phyloP scores from a whole-genome alignment of 176 grass and related monocot species.

The Aegilops tauschii region DNA sequence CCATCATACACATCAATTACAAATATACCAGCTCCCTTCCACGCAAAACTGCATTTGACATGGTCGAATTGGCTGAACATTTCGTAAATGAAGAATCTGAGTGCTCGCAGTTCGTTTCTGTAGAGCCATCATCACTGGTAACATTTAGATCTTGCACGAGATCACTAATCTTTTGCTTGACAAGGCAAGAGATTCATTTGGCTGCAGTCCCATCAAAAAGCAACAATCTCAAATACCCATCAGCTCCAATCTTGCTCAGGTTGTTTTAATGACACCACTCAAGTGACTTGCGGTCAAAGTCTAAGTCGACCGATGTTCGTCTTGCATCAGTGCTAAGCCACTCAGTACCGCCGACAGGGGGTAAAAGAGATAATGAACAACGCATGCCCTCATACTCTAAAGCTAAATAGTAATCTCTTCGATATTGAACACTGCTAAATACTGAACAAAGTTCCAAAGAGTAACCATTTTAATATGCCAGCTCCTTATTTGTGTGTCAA shows the following conservation, averaged over 20 bases:
- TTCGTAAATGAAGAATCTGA: conserved; percentile 1
- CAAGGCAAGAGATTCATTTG: conserved; percentile 34
- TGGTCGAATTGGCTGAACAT: conserved; percentile 30
- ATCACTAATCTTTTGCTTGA: conserved; percentile 43
- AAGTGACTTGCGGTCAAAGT: conserved; percentile 83
- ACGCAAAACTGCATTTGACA: conserved; percentile 15
- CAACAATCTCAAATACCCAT: conserved; percentile 56
- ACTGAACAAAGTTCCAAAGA: not conserved
- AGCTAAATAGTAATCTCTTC: not conserved
- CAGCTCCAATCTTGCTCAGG: conserved; percentile 34
- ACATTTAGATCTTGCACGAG: conserved; percentile 45
- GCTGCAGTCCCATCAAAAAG: conserved; percentile 84
- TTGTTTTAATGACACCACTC: conserved; percentile 85
- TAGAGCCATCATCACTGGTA: conserved; percentile 19
- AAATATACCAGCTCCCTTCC: conserved; percentile 79
- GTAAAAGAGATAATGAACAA: conserved; percentile 11
- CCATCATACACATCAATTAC: conserved; percentile 94
- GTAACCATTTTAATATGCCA: not conserved
- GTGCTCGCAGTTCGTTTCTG: not conserved
- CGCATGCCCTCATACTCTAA: not conserved
- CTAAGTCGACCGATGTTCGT: conserved; percentile 63
- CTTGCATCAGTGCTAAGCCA: conserved; percentile 49
- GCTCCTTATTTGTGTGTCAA: not conserved
- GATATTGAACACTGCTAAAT: not conserved
- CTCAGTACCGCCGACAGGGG: conserved; percentile 16